These are phyloP conservation scores for Aureobasidium sp. DNA, from an alignment of 2,329 filamentous ascomycete species.

Conservation along the genomic window DNA sequence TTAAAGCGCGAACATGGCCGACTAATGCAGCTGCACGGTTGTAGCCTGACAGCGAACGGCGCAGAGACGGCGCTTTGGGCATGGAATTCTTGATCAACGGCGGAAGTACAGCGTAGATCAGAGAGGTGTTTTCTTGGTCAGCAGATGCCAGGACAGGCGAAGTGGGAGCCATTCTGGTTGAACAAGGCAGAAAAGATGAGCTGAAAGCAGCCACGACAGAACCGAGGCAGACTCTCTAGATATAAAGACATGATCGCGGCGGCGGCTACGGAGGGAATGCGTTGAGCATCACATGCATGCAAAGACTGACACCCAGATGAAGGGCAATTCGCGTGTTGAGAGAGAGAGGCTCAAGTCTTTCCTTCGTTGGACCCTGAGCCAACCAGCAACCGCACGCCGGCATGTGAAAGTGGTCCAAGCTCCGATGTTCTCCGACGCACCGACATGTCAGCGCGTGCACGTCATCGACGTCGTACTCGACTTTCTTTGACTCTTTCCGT, in stretches of 20 bases:
- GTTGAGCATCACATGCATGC: constrained; percentile 12
- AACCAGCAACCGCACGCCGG: neutral
- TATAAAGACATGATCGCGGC: neutral
- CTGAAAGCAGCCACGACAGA: neutral
- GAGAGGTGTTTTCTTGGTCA: constrained; percentile 5
- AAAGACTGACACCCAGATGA: neutral
- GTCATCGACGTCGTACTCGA: neutral
- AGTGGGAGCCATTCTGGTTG: constrained; percentile 4
- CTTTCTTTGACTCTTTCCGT: neutral
- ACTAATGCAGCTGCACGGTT: constrained; percentile 4
- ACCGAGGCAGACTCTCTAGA: neutral
- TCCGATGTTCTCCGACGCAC: neutral
- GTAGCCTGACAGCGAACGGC: constrained; percentile 12
- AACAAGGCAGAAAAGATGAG: neutral
- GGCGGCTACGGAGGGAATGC: constrained; percentile 8
- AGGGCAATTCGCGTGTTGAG: neutral
- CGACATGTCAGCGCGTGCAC: neutral
- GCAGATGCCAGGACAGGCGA: neutral
- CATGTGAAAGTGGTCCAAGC: constrained; percentile 5
- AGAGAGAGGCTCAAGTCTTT: neutral
- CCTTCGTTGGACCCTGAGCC: neutral
- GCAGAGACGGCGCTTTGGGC: constrained; percentile 13
- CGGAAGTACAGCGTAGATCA: constrained; percentile 13
- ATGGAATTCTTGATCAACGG: constrained; percentile 13
- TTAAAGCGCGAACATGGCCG: constrained; percentile 1